A percentile compares a stretch with the other conserved stretches of the same genome.
Conservation (phyloP, 2,329 filamentous ascomycete genomes). For the Cyanodermella asteris region DNA sequence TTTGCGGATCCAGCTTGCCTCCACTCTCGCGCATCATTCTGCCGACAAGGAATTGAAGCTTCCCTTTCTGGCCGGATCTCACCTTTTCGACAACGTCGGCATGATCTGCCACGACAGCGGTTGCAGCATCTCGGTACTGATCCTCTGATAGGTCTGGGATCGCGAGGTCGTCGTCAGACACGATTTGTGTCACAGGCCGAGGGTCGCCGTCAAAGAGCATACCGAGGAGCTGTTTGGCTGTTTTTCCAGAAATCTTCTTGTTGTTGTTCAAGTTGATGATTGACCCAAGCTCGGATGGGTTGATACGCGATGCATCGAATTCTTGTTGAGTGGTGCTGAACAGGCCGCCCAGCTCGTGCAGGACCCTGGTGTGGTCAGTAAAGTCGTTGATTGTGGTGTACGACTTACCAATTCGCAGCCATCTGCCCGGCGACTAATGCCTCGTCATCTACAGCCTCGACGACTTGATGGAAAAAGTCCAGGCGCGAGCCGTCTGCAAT, state of each 20-base stretch:
- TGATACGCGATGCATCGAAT: too few relatives aligned
- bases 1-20: slow-evolving; percentile 38
- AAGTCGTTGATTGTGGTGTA: background rate
- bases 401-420: slow-evolving; percentile 6
- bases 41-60: slow-evolving; percentile 45
- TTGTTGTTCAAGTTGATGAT: slow-evolving; percentile 21
- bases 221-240: slow-evolving; percentile 37
- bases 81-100: slow-evolving; percentile 37
- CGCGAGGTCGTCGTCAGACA: slow-evolving; percentile 33
- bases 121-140: slow-evolving; percentile 34
- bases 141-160: slow-evolving; percentile 31
- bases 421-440: background rate
- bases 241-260: slow-evolving; percentile 29
- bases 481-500: slow-evolving; percentile 52
- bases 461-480: slow-evolving; percentile 46
- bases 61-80: slow-evolving; percentile 37
- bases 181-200: slow-evolving; percentile 27
- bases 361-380: slow-evolving; percentile 23
- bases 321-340: slow-evolving; percentile 27
- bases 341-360: slow-evolving; percentile 53
- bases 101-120: slow-evolving; percentile 30
- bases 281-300: background rate
- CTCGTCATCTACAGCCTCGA: slow-evolving; percentile 26
- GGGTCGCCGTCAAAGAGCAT: slow-evolving; percentile 30
- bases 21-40: slow-evolving; percentile 43